These are phyloP conservation scores for Erysimum cheiri DNA, from an alignment of 441 rosid species.

Conservation along the genomic window DNA sequence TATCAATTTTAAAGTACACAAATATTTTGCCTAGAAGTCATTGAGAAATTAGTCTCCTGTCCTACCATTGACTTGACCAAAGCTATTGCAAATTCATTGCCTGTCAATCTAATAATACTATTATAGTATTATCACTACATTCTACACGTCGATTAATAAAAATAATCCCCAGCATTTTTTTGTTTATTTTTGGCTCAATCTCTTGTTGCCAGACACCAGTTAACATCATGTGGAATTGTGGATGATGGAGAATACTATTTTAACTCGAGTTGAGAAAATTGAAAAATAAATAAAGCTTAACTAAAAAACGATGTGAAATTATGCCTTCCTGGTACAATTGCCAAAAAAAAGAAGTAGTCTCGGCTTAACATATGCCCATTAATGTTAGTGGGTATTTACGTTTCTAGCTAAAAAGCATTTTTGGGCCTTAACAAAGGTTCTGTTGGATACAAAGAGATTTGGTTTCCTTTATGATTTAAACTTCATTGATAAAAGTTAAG, in stretches of 20 bases:
- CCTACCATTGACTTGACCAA: conserved; percentile 33
- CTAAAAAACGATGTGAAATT: neutral
- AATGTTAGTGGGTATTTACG: neutral
- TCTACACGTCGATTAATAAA: conserved; percentile 9
- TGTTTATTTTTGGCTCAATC: neutral
- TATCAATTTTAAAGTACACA: too few relatives aligned
- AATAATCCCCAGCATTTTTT: neutral
- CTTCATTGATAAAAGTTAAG: neutral
- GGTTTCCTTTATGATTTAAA: neutral
- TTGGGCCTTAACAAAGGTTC: conserved; percentile 10
- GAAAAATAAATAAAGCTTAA: conserved; percentile 2
- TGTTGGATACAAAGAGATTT: neutral
- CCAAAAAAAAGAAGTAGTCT: neutral
- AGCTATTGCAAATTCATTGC: conserved; percentile 6
- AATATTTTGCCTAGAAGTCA: neutral
- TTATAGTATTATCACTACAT: neutral
- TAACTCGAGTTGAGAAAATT: neutral
- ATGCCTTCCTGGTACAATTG: neutral
- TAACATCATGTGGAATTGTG: neutral
- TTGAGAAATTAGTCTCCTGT: conserved; percentile 11
- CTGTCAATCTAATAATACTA: neutral
- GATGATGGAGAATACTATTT: neutral
- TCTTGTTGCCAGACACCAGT: too few relatives aligned
- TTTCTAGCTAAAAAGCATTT: neutral
- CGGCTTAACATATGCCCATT: neutral